phyloP scores from a whole-genome alignment of 139 green algal genomes.

The Helicosporidium sp. region DNA sequence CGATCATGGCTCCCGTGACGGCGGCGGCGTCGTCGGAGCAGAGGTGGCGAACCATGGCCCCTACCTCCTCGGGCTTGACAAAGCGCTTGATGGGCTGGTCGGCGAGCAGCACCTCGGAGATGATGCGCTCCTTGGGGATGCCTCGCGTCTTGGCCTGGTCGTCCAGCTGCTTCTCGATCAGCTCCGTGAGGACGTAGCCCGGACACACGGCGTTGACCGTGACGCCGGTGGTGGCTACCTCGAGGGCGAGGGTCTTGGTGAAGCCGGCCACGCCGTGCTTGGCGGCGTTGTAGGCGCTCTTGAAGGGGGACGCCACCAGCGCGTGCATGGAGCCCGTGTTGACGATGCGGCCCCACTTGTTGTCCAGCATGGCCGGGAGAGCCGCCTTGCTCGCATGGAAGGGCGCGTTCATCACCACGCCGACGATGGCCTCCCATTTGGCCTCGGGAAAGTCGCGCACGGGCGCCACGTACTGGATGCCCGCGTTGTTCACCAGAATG shows the following conservation, averaged over 20 bases:
- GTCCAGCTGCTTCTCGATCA: constrained; percentile 48
- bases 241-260: constrained; percentile 62
- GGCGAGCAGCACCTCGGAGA: constrained; percentile 55
- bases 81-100: constrained; percentile 77
- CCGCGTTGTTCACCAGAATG: constrained; percentile 43
- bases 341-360: constrained; percentile 61
- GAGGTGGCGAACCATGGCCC: constrained; percentile 39
- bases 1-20: constrained; percentile 59
- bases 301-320: constrained; percentile 67
- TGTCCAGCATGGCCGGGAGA: constrained; percentile 56
- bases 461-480: constrained; percentile 64
- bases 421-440: constrained; percentile 60
- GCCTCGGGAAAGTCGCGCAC: constrained; percentile 63
- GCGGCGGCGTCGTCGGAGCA: constrained; percentile 49
- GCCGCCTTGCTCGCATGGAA: constrained; percentile 69
- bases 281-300: constrained; percentile 74
- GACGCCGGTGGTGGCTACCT: constrained; percentile 42
- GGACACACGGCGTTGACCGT: constrained; percentile 16
- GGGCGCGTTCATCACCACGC: constrained; percentile 39
- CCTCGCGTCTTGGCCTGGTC: constrained; percentile 40
- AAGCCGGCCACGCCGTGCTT: constrained; percentile 72
- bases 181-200: constrained; percentile 36
- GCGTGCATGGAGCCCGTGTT: constrained; percentile 75
- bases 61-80: constrained; percentile 54
- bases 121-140: constrained; percentile 34